A percentile compares a stretch with the other conserved stretches of the same genome.
Conservation (phyloP, 1,284 basidiomycete species). For the Malassezia sp. region DNA sequence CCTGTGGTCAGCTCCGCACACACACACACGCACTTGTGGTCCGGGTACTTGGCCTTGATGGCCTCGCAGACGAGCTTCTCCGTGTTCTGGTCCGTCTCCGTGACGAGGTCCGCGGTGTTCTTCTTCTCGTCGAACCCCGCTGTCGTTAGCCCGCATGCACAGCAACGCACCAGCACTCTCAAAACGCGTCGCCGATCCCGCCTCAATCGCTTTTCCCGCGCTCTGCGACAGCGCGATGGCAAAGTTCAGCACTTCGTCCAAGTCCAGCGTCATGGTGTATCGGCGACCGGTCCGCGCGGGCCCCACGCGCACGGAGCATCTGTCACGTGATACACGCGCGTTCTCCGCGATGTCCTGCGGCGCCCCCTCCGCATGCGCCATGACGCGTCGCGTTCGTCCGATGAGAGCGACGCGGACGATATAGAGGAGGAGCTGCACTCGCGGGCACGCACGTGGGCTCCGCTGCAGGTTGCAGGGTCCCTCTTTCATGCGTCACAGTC, state of each 20-base stretch:
- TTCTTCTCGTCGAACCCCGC: conserved; percentile 34
- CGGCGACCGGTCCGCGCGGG: too few species aligned
- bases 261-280: conserved; percentile 15
- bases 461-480: conserved; percentile 7
- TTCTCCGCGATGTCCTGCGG: too few species aligned
- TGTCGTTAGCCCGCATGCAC: neutral
- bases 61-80: conserved; percentile 70
- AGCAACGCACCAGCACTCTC: conserved; percentile 12
- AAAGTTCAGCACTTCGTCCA: conserved; percentile 54
- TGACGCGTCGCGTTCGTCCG: too few species aligned
- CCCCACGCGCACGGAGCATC: too few species aligned
- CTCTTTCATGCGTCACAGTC: neutral
- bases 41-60: conserved; percentile 61
- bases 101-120: conserved; percentile 58
- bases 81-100: conserved; percentile 85
- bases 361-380: too few species aligned
- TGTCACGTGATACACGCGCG: too few species aligned
- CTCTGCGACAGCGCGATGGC: conserved; percentile 58
- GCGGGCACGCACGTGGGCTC: conserved; percentile 14
- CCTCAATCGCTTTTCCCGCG: conserved; percentile 50
- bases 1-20: neutral
- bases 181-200: conserved; percentile 48
- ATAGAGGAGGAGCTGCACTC: too few species aligned
- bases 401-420: neutral
- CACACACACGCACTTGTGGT: conserved; percentile 54